Evolutionary conservation across 768 basidiomycete species (phyloP), one percentile per base, ranked within the genome.

Genomic region (Podaxis sp.): DNA sequence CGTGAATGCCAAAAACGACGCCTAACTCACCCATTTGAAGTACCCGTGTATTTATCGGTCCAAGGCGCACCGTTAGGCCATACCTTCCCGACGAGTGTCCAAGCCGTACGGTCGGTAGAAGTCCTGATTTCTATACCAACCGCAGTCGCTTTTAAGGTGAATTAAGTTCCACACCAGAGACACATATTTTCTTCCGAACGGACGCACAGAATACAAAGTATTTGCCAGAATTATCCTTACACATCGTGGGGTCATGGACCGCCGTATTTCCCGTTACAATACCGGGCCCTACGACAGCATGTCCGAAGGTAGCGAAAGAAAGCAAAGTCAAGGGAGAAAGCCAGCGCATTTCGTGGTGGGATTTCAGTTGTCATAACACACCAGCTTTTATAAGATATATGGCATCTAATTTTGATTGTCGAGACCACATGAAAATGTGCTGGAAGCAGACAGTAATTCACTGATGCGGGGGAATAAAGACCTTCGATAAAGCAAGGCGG

Each of bases 41-140:
- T 80, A n/a, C 76, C 76, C 43, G 82, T 84, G 67, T 78, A 84
- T 49, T 69, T 29, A 66, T 83, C 76, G 2, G 82, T 83, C 81
- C 82, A 82, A 41, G 76, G 68, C 13, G 82, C 81, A 41, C 82
- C 82, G 63, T 77, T 76, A 22, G 82, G 82, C 74, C 77, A 85
- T 12, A 85, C 81, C 12, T 66, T 70, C 13, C 82, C 83, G 15
- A 72, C 68, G 24, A 75, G 65, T 6, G 79, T 80, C 82, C 81
- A 85, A 17, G 73, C 75, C 3, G 71, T 79, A 17, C 80, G 75
- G 66, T 85, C 82, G 9, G 74, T 74, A 1, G 82, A 82, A 0
- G 82, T 83, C 33, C 78, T 74, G 59, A 84, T 84, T 54, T 80
- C 78, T 41, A 84, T 73, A 4, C 83, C 83, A 41, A 73, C 70